Evolutionary conservation across 164 flowering plant genomes (phyloP).

Genomic region (Amborella trichopoda): DNA sequence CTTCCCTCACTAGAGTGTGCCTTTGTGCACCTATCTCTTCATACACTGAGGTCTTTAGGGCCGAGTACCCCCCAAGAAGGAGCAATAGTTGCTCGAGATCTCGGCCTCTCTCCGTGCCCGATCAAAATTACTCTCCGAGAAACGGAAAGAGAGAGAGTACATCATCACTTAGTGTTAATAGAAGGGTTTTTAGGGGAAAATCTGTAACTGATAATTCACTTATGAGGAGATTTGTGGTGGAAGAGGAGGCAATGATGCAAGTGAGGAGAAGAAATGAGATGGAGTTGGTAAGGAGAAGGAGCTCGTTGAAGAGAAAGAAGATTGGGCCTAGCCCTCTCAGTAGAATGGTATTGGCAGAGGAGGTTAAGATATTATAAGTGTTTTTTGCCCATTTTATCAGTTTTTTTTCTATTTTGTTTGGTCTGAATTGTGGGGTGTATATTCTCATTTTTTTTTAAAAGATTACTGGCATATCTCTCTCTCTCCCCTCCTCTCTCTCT

Average conservation of each 20-base stretch:
- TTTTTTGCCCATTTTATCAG: too few relatives aligned
- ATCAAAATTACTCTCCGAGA: slow-evolving; percentile 21
- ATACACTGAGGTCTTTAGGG: slow-evolving; percentile 62
- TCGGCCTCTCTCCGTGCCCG: slow-evolving; percentile 15
- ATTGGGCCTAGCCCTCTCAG: slow-evolving; percentile 85
- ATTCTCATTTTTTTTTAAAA: too few relatives aligned
- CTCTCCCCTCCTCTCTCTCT: too few relatives aligned
- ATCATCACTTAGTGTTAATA: too few relatives aligned
- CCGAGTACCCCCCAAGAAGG: slow-evolving; percentile 61
- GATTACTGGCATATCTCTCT: too few relatives aligned
- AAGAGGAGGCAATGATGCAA: slow-evolving; percentile 86
- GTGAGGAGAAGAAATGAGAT: slow-evolving; percentile 59
- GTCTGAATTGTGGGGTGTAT: too few relatives aligned
- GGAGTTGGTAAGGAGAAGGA: slow-evolving; percentile 72
- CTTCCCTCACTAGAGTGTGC: slow-evolving; percentile 75
- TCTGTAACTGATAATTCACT: slow-evolving; percentile 74
- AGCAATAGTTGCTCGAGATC: slow-evolving; percentile 70
- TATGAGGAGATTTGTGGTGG: slow-evolving; percentile 88
- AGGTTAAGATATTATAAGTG: too few relatives aligned
- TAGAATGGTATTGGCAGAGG: slow-evolving; percentile 49
- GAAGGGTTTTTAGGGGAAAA: slow-evolving; percentile 67
- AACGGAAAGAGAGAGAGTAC: slow-evolving; percentile 35
- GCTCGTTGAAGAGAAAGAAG: slow-evolving; percentile 40
- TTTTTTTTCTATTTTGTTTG: too few relatives aligned
- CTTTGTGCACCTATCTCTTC: slow-evolving; percentile 86